Conservation (phyloP, 2,329 filamentous ascomycete genomes). For the Colletotrichum spaethianum region DNA sequence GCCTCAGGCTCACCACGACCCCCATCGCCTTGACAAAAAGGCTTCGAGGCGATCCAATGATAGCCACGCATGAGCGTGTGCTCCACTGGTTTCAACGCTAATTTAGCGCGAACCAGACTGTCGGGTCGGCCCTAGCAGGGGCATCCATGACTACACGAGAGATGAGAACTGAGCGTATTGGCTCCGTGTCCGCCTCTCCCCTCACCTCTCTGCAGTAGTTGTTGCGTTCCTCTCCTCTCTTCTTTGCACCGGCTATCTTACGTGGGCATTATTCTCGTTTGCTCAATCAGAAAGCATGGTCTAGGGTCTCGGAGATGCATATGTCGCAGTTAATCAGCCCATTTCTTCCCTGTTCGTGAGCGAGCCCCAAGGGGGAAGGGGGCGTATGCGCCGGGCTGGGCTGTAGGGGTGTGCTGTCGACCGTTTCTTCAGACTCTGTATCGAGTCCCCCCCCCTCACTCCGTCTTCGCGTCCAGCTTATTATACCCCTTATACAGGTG, state of each 20-base stretch:
- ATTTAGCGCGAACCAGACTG: conserved; percentile 6
- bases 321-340: conserved; percentile 30
- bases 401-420: conserved; percentile 23
- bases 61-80: not conserved
- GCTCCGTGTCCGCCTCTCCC: conserved; percentile 4
- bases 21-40: conserved; percentile 5
- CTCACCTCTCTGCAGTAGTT: conserved; percentile 7
- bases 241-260: conserved; percentile 7
- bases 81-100: conserved; percentile 5
- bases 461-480: conserved; percentile 6
- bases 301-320: conserved; percentile 26
- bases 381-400: not conserved
- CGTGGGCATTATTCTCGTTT: conserved; percentile 18
- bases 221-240: conserved; percentile 10
- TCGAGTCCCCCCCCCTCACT: conserved; percentile 10
- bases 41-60: conserved; percentile 18
- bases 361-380: not conserved
- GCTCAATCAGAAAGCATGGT: conserved; percentile 20
- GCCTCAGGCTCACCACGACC: not conserved
- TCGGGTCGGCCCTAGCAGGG: conserved; percentile 14
- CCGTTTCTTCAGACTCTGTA: conserved; percentile 27
- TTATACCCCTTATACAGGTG: not conserved
- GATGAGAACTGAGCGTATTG: conserved; percentile 24
- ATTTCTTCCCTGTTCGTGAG: conserved; percentile 23
- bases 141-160: conserved; percentile 6